These are phyloP conservation scores for Suhomyces bribrorum DNA, from an alignment of 1,139 yeast genomes.

Conservation along the genomic window DNA sequence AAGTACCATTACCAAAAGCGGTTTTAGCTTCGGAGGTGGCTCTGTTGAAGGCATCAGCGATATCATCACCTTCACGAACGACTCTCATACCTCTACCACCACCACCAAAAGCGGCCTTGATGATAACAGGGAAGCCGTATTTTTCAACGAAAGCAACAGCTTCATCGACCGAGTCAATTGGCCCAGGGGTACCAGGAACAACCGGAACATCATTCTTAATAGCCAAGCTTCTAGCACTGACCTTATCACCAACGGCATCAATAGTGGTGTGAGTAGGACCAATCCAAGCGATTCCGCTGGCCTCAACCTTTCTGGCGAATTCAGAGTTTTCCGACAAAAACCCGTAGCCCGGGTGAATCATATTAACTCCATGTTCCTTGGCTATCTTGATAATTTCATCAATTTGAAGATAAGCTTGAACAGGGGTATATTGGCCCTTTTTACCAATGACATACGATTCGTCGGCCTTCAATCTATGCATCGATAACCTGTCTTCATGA, in stretches of 20 bases:
- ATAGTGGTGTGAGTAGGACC: constrained; percentile 91
- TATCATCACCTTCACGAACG: constrained; percentile 93
- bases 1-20: constrained; percentile 97
- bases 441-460: constrained; percentile 91
- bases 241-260: constrained; percentile 98
- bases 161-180: constrained; percentile 77
- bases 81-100: constrained; percentile 99
- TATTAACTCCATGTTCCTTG: constrained; percentile 80
- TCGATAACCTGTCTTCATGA: constrained; percentile 91
- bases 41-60: constrained; percentile 87
- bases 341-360: constrained; percentile 99
- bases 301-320: constrained; percentile 90
- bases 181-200: constrained; percentile 98
- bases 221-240: constrained; percentile 89
- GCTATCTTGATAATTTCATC: constrained; percentile 95
- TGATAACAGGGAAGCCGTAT: constrained; percentile 94
- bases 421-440: constrained; percentile 90
- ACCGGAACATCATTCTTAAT: constrained; percentile 80
- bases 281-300: constrained; percentile 91
- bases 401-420: constrained; percentile 92
- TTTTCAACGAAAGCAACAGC: constrained; percentile 76
- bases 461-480: constrained; percentile 93
- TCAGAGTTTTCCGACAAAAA: constrained; percentile 93
- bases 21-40: constrained; percentile 94
- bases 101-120: constrained; percentile 99